Conservation (phyloP, 192 early-diverging fungal genomes). For the Podila clonocystis region DNA sequence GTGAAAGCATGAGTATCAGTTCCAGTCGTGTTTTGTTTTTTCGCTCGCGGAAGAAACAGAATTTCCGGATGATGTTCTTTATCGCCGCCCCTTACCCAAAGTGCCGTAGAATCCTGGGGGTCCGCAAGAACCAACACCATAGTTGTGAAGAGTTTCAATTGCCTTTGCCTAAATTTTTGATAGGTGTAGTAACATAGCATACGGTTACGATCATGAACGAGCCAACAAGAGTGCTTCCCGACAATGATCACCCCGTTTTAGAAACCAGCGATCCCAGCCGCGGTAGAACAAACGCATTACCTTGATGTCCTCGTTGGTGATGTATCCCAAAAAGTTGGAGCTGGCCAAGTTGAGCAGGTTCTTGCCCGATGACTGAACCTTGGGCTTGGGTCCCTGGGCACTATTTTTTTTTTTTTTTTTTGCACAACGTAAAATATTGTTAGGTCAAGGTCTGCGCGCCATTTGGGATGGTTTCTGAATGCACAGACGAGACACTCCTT, state of each 20-base stretch:
- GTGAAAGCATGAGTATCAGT: neutral
- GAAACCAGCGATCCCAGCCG: neutral
- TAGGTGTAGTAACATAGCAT: neutral
- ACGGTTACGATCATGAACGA: too few relatives aligned
- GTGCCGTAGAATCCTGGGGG: constrained; percentile 97
- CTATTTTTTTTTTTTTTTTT: constrained; percentile 11
- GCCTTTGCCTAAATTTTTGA: constrained; percentile 69
- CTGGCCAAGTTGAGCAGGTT: constrained; percentile 84
- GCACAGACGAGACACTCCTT: neutral
- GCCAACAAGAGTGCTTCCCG: neutral
- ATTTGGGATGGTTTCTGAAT: too few relatives aligned
- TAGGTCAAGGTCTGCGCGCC: too few relatives aligned
- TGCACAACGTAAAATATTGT: constrained; percentile 1
- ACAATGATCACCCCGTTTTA: neutral
- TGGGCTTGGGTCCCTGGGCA: constrained; percentile 70
- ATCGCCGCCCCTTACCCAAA: constrained; percentile 31
- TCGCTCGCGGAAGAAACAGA: too few relatives aligned
- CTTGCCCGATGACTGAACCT: constrained; percentile 68
- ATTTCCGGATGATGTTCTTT: too few relatives aligned
- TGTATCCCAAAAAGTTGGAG: constrained; percentile 88
- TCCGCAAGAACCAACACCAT: constrained; percentile 96
- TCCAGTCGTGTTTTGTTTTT: too few relatives aligned
- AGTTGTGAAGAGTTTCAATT: constrained; percentile 84
- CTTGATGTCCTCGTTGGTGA: constrained; percentile 77
- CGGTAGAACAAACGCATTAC: constrained; percentile 14